These are phyloP conservation scores for Arxiozyma telluris DNA, from an alignment of 1,139 yeast genomes.

Conservation along the genomic window DNA sequence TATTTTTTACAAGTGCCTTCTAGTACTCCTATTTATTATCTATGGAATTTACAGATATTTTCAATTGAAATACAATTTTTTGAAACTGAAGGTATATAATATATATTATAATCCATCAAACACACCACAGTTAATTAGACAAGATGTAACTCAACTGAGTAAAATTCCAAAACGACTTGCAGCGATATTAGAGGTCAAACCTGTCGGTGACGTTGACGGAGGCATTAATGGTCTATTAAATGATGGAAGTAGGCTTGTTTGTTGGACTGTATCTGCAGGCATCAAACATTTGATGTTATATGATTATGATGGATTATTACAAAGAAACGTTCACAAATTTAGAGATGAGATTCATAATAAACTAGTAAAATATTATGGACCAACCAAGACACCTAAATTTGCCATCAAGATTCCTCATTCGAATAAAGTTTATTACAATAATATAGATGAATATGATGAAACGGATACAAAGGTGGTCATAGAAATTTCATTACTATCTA, in stretches of 20 bases:
- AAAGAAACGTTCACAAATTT: conserved; percentile 46
- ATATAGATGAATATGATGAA: conserved; percentile 16
- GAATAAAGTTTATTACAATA: conserved; percentile 38
- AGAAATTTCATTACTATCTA: conserved; percentile 57
- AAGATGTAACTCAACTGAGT: conserved; percentile 61
- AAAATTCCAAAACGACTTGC: conserved; percentile 76
- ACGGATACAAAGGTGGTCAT: conserved; percentile 38
- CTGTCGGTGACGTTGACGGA: conserved; percentile 77
- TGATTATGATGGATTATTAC: conserved; percentile 68
- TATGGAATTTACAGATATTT: conserved; percentile 48
- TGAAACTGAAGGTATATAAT: conserved; percentile 49
- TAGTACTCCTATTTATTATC: conserved; percentile 45
- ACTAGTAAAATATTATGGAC: conserved; percentile 67
- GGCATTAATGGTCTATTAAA: conserved; percentile 76
- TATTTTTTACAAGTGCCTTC: conserved; percentile 35
- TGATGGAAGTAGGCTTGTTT: conserved; percentile 66
- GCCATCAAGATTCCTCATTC: conserved; percentile 54
- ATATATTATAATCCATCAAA: conserved; percentile 71
- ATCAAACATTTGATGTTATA: conserved; percentile 63
- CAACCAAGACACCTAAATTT: conserved; percentile 54
- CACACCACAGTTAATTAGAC: conserved; percentile 78
- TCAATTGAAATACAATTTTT: conserved; percentile 46
- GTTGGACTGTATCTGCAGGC: conserved; percentile 88
- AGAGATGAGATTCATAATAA: conserved; percentile 52
- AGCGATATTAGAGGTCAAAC: conserved; percentile 58